Percentiles rank a stretch among this genome's conserved stretches.
Conservation (phyloP, 2,329 filamentous ascomycete species). For the Fusarium subglutinans region DNA sequence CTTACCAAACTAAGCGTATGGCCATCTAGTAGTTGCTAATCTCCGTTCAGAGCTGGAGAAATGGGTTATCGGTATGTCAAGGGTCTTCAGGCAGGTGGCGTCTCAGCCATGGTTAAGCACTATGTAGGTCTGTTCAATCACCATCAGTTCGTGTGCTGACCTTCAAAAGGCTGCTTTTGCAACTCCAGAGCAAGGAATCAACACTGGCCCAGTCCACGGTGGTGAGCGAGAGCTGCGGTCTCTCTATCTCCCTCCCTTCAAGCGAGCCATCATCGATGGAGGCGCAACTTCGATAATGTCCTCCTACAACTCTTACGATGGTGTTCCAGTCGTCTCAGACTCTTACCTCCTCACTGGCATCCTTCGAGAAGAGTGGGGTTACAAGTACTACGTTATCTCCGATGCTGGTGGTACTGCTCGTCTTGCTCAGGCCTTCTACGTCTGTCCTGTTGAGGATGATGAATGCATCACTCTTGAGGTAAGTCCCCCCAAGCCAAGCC, state of each 20-base stretch:
- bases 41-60: constrained; percentile 62
- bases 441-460: constrained; percentile 69
- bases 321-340: constrained; percentile 73
- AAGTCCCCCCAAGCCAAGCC: constrained; percentile 2
- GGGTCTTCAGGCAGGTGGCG: constrained; percentile 70
- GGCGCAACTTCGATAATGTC: constrained; percentile 77
- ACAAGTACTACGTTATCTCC: constrained; percentile 70
- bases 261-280: constrained; percentile 75
- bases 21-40: constrained; percentile 6
- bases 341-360: constrained; percentile 74
- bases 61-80: constrained; percentile 67
- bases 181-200: constrained; percentile 76
- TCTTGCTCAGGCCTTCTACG: constrained; percentile 69
- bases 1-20: too few relatives aligned
- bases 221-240: constrained; percentile 64
- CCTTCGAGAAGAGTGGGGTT: constrained; percentile 76
- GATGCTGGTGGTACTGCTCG: constrained; percentile 78
- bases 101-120: constrained; percentile 79
- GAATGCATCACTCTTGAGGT: constrained; percentile 70
- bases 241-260: constrained; percentile 69
- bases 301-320: constrained; percentile 79
- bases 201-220: constrained; percentile 68
- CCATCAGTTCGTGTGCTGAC: neutral
- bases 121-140: constrained; percentile 57
- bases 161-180: constrained; percentile 65